Percentiles rank a stretch among this genome's conserved stretches.
Conservation (phyloP, 768 basidiomycete genomes). For the Exidia glandulosa region DNA sequence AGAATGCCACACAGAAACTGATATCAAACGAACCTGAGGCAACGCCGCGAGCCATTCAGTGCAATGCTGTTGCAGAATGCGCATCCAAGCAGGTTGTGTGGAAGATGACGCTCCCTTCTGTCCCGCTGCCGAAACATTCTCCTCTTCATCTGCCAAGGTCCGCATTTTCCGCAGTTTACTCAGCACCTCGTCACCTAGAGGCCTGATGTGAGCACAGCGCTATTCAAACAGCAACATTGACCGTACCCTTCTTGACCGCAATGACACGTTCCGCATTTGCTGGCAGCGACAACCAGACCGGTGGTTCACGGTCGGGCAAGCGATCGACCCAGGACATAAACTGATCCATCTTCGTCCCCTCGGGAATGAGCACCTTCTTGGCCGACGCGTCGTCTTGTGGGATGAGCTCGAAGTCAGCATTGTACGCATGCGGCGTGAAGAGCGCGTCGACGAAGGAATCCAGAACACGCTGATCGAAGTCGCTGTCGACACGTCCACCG, state of each 20-base stretch:
- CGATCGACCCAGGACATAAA: slow-evolving; percentile 85
- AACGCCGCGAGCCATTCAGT: slow-evolving; percentile 71
- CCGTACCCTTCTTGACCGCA: slow-evolving; percentile 79
- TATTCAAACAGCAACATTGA: no score
- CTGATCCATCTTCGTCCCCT: slow-evolving; percentile 86
- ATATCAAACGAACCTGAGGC: slow-evolving; percentile 46
- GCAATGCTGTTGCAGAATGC: slow-evolving; percentile 67
- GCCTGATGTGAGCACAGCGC: no score
- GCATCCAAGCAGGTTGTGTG: slow-evolving; percentile 94
- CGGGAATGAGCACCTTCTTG: slow-evolving; percentile 61
- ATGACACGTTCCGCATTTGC: slow-evolving; percentile 88
- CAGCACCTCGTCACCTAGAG: slow-evolving; percentile 66
- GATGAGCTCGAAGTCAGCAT: slow-evolving; percentile 85
- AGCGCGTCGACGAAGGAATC: slow-evolving; percentile 87
- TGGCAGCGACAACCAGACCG: slow-evolving; percentile 88
- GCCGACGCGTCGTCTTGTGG: slow-evolving; percentile 38
- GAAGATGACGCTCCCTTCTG: slow-evolving; percentile 48
- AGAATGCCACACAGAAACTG: slow-evolving; percentile 6
- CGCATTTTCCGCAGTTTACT: slow-evolving; percentile 89
- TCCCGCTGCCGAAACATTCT: slow-evolving; percentile 40
- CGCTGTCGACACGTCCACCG: slow-evolving; percentile 86
- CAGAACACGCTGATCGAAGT: slow-evolving; percentile 87
- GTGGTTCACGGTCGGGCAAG: slow-evolving; percentile 87
- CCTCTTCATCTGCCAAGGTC: slow-evolving; percentile 77
- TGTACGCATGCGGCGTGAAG: slow-evolving; percentile 82